phyloP scores from a whole-genome alignment of 768 basidiomycete species.

The Hericium alpestre region DNA sequence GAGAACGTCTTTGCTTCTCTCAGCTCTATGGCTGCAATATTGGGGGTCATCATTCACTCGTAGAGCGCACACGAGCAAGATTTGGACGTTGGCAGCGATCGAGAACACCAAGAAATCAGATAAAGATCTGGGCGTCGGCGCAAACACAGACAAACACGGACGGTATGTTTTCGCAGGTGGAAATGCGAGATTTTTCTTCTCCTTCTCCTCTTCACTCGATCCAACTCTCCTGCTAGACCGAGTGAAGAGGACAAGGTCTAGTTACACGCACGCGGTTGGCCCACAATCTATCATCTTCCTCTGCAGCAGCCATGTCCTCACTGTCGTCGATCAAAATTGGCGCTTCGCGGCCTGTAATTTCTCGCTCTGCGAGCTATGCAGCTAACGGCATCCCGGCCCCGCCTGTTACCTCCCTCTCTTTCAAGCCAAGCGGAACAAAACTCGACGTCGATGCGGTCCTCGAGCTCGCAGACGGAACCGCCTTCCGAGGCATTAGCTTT shows the following conservation, averaged over 20 bases:
- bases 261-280: not conserved
- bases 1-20: too few species aligned
- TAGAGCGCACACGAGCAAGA: too few species aligned
- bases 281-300: not conserved
- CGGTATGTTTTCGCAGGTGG: conserved; percentile 2
- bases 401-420: conserved; percentile 25
- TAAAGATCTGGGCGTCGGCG: not conserved
- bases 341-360: conserved; percentile 29
- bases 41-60: too few species aligned
- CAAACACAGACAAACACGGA: not conserved
- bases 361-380: conserved; percentile 33
- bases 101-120: not conserved
- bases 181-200: not conserved
- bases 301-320: conserved; percentile 1
- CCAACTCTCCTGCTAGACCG: conserved; percentile 1
- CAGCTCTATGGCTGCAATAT: too few species aligned
- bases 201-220: conserved; percentile 10
- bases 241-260: conserved; percentile 10
- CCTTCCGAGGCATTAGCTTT: conserved; percentile 83
- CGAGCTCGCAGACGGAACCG: conserved; percentile 84
- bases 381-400: conserved; percentile 25
- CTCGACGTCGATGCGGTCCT: conserved; percentile 53
- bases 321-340: not conserved
- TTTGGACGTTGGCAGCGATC: too few species aligned
- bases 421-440: conserved; percentile 11